phyloP scores from a whole-genome alignment of 2,329 filamentous ascomycete genomes.

The Hirsutella minnesotensis region DNA sequence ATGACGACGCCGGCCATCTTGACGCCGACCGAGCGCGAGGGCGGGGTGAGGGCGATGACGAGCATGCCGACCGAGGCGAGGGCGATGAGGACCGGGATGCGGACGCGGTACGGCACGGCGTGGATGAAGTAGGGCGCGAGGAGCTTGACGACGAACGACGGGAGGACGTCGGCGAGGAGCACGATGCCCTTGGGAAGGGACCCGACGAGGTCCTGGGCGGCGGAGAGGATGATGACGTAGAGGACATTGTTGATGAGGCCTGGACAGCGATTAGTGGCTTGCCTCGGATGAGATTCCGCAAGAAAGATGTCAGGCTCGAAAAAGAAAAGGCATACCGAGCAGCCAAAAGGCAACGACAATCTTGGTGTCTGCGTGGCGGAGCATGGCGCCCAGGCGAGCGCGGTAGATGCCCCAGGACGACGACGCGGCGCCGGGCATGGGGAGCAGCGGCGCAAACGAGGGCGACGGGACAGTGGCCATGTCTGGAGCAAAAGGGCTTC shows the following conservation, averaged over 20 bases:
- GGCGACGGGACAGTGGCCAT: background rate
- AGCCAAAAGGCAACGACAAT: constrained; percentile 84
- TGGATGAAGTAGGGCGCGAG: constrained; percentile 92
- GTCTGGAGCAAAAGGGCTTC: too few relatives aligned
- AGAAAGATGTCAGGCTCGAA: background rate
- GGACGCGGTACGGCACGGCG: constrained; percentile 63
- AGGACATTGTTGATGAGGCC: constrained; percentile 83
- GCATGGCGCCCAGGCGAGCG: constrained; percentile 49
- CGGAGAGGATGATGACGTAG: constrained; percentile 92
- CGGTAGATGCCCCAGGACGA: constrained; percentile 66
- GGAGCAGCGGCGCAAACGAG: constrained; percentile 26
- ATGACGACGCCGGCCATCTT: constrained; percentile 78
- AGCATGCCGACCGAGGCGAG: constrained; percentile 82
- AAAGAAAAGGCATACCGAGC: constrained; percentile 50
- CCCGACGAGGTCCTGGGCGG: constrained; percentile 89
- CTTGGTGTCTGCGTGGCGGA: constrained; percentile 56
- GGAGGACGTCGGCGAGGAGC: constrained; percentile 83
- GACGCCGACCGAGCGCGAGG: constrained; percentile 49
- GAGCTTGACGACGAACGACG: constrained; percentile 80
- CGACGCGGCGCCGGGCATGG: constrained; percentile 43
- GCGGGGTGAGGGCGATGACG: constrained; percentile 69
- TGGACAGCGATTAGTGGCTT: constrained; percentile 5
- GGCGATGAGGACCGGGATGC: constrained; percentile 61
- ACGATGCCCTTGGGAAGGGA: constrained; percentile 86
- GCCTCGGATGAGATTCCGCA: background rate